Conservation (phyloP, 2,329 filamentous ascomycete species). For the Penicillium corylophilum region DNA sequence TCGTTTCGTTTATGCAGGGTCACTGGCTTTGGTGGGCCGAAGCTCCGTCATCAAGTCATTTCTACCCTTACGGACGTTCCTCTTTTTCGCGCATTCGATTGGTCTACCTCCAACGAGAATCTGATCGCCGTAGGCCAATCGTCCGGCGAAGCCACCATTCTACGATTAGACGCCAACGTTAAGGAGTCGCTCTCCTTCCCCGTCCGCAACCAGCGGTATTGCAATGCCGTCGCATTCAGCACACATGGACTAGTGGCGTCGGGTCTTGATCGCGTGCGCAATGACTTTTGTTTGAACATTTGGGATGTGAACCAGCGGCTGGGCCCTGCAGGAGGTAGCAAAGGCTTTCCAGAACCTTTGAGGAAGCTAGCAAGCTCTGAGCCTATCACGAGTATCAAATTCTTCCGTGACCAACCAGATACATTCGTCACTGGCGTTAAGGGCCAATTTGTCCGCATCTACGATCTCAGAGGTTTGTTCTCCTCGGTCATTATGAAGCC, state of each 20-base stretch:
- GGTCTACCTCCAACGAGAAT: slow-evolving; percentile 59
- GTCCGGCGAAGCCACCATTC: slow-evolving; percentile 60
- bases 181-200: slow-evolving; percentile 53
- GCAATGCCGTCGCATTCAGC: slow-evolving; percentile 64
- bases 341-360: slow-evolving; percentile 49
- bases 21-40: slow-evolving; percentile 36
- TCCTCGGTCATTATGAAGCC: not conserved
- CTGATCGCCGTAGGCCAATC: slow-evolving; percentile 61
- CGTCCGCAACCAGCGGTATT: slow-evolving; percentile 62
- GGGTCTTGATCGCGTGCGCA: slow-evolving; percentile 62
- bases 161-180: slow-evolving; percentile 54
- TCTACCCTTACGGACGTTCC: slow-evolving; percentile 57
- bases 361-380: slow-evolving; percentile 61
- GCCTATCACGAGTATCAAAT: slow-evolving; percentile 64
- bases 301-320: slow-evolving; percentile 59
- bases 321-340: slow-evolving; percentile 31
- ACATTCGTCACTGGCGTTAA: slow-evolving; percentile 62
- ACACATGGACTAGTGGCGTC: slow-evolving; percentile 58
- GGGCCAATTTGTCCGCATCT: slow-evolving; percentile 60
- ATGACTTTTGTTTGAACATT: slow-evolving; percentile 64
- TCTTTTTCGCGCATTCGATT: slow-evolving; percentile 65
- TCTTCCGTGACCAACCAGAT: slow-evolving; percentile 60
- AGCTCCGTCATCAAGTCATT: slow-evolving; percentile 54
- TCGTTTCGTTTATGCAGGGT: slow-evolving; percentile 59
- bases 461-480: slow-evolving; percentile 59